Percentiles rank a stretch among this genome's conserved stretches.
Evolutionary conservation across 2,329 filamentous ascomycete genomes (phyloP).

Genomic region (Rhytidhysteron rufulum): DNA sequence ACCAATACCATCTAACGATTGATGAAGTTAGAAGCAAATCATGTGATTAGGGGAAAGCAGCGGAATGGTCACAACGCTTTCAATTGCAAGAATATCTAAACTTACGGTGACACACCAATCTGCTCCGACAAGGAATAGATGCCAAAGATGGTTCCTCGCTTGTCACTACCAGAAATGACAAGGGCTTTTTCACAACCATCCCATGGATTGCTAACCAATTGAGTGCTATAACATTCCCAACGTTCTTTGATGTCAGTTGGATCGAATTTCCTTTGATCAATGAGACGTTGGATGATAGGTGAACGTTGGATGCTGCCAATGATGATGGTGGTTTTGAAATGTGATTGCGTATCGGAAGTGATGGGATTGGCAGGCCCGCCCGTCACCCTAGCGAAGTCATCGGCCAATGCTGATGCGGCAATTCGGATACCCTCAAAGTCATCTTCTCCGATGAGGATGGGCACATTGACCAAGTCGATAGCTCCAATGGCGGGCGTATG

Average conservation of each 20-base stretch:
- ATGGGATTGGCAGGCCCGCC: too few relatives aligned
- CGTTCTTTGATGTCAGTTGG: slow-evolving; percentile 48
- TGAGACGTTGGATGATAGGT: slow-evolving; percentile 5
- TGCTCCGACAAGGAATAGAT: slow-evolving; percentile 17
- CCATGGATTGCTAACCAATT: slow-evolving; percentile 53
- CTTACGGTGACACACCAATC: slow-evolving; percentile 14
- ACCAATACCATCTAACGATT: slow-evolving; percentile 7
- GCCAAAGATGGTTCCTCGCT: slow-evolving; percentile 16
- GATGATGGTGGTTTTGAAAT: slow-evolving; percentile 3
- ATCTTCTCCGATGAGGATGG: slow-evolving; percentile 10
- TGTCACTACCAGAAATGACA: slow-evolving; percentile 16
- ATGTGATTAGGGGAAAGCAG: not conserved
- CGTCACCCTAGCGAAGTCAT: slow-evolving; percentile 14
- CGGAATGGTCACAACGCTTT: too few relatives aligned
- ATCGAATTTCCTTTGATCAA: slow-evolving; percentile 3
- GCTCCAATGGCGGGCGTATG: slow-evolving; percentile 8
- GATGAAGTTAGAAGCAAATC: not conserved
- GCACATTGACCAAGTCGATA: slow-evolving; percentile 9
- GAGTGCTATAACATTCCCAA: slow-evolving; percentile 63
- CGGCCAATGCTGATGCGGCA: slow-evolving; percentile 12
- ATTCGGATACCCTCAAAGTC: slow-evolving; percentile 15
- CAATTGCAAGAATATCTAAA: too few relatives aligned
- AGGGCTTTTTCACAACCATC: slow-evolving; percentile 31
- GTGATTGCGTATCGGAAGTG: slow-evolving; percentile 4
- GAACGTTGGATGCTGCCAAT: slow-evolving; percentile 2